phyloP scores from a whole-genome alignment of 768 basidiomycete genomes.

The Mycena belliarum region DNA sequence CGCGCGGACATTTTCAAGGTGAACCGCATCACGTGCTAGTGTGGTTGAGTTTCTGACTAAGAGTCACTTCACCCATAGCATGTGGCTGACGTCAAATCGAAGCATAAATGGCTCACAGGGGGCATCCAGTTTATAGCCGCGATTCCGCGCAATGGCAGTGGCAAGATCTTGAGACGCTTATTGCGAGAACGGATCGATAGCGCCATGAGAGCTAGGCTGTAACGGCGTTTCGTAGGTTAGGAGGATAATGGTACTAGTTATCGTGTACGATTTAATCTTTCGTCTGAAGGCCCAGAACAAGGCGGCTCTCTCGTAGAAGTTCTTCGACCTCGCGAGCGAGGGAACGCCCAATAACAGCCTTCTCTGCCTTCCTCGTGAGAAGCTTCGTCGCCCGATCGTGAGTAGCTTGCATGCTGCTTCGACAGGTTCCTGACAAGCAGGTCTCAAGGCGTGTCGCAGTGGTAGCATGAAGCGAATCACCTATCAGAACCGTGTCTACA shows the following conservation, averaged over 20 bases:
- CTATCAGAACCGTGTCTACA: background rate
- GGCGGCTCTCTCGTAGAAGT: constrained; percentile 1
- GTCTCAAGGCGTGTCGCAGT: background rate
- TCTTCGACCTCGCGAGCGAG: constrained; percentile 6
- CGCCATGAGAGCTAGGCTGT: background rate
- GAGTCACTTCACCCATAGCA: background rate
- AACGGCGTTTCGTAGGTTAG: background rate
- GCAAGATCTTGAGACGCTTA: constrained; percentile 12
- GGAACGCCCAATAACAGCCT: background rate
- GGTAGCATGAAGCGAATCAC: background rate
- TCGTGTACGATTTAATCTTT: background rate
- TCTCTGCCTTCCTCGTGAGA: constrained; percentile 7
- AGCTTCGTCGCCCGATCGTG: constrained; percentile 7
- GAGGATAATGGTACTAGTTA: too few relatives aligned
- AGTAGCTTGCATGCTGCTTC: background rate
- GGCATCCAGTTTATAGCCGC: background rate
- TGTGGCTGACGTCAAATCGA: background rate
- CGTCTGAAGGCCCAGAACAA: background rate
- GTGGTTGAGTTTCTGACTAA: background rate
- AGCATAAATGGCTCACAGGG: constrained; percentile 26
- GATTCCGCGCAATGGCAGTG: constrained; percentile 15
- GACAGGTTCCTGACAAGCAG: background rate
- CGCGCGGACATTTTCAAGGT: constrained; percentile 13
- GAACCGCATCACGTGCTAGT: background rate
- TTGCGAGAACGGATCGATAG: background rate